Conservation (phyloP, 805 yeast genomes). For the Zygosaccharomyces rouxii region DNA sequence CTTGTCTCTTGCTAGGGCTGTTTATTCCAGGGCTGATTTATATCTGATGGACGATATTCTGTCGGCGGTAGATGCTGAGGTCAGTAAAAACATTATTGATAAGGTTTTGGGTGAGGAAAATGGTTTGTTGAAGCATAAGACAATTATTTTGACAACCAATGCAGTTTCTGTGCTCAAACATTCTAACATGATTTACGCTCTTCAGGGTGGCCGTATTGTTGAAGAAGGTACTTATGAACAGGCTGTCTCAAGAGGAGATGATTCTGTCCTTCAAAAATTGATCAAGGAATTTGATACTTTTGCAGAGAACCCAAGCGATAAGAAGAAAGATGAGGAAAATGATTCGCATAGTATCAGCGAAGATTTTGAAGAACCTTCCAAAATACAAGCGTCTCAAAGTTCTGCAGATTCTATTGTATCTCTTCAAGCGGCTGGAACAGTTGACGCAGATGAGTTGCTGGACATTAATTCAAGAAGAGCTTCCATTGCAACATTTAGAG, state of each 20-base stretch:
- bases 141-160: slow-evolving; percentile 56
- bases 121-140: slow-evolving; percentile 50
- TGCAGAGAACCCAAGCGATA: slow-evolving; percentile 19
- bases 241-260: slow-evolving; percentile 36
- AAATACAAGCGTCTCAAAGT: neutral
- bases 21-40: slow-evolving; percentile 56
- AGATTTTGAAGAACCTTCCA: neutral
- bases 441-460: slow-evolving; percentile 8
- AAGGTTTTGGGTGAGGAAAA: slow-evolving; percentile 40
- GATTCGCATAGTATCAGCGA: slow-evolving; percentile 4
- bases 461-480: slow-evolving; percentile 46
- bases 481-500: slow-evolving; percentile 56
- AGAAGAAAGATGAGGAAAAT: neutral
- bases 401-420: slow-evolving; percentile 2
- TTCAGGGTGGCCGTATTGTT: slow-evolving; percentile 49
- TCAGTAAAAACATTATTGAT: slow-evolving; percentile 51
- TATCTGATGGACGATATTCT: slow-evolving; percentile 60
- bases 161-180: slow-evolving; percentile 50
- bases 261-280: slow-evolving; percentile 34
- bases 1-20: slow-evolving; percentile 63
- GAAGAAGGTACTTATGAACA: slow-evolving; percentile 56
- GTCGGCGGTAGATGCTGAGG: slow-evolving; percentile 72
- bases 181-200: slow-evolving; percentile 57
- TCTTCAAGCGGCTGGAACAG: slow-evolving; percentile 2
- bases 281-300: slow-evolving; percentile 28